phyloP scores from a whole-genome alignment of 1,284 basidiomycete genomes.

The Trichosporon sp. region DNA sequence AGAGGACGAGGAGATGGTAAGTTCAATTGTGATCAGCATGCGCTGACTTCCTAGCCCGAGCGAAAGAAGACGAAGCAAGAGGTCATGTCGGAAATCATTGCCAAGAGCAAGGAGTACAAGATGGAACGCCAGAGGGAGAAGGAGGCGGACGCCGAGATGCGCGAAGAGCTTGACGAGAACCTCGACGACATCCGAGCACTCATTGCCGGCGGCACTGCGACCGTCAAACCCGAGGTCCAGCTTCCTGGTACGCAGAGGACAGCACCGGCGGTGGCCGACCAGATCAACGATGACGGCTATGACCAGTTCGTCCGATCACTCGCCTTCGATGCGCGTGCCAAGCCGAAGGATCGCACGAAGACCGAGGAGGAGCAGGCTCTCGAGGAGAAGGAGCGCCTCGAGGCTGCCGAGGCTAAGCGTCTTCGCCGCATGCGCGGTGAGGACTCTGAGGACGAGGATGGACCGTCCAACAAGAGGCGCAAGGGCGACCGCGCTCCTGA shows the following conservation, averaged over 20 bases:
- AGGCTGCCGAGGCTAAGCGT: slow-evolving; percentile 76
- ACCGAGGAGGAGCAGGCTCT: slow-evolving; percentile 89
- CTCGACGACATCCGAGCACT: slow-evolving; percentile 76
- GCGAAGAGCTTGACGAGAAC: slow-evolving; percentile 82
- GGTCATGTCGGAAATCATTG: slow-evolving; percentile 96
- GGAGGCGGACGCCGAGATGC: slow-evolving; percentile 77
- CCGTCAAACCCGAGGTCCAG: slow-evolving; percentile 41
- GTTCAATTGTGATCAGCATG: slow-evolving; percentile 7
- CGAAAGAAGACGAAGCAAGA: slow-evolving; percentile 88
- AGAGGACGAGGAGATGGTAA: slow-evolving; percentile 50
- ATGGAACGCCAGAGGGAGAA: slow-evolving; percentile 74
- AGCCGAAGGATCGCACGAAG: slow-evolving; percentile 92
- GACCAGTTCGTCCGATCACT: slow-evolving; percentile 88
- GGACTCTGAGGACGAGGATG: slow-evolving; percentile 58
- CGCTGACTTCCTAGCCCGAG: slow-evolving; percentile 23
- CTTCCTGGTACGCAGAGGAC: slow-evolving; percentile 50
- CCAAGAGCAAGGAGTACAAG: slow-evolving; percentile 94
- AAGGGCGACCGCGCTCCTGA: slow-evolving; percentile 30
- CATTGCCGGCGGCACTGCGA: slow-evolving; percentile 57
- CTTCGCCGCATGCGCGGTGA: slow-evolving; percentile 81
- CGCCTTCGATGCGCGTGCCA: slow-evolving; percentile 86
- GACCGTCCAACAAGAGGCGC: slow-evolving; percentile 33
- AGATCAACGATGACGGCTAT: slow-evolving; percentile 55
- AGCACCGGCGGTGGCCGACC: slow-evolving; percentile 25
- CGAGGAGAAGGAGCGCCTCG: slow-evolving; percentile 80